Evolutionary conservation across 1,284 basidiomycete species (phyloP), one percentile per base, ranked within the genome.

Genomic region (Cutaneotrichosporon curvatum): DNA sequence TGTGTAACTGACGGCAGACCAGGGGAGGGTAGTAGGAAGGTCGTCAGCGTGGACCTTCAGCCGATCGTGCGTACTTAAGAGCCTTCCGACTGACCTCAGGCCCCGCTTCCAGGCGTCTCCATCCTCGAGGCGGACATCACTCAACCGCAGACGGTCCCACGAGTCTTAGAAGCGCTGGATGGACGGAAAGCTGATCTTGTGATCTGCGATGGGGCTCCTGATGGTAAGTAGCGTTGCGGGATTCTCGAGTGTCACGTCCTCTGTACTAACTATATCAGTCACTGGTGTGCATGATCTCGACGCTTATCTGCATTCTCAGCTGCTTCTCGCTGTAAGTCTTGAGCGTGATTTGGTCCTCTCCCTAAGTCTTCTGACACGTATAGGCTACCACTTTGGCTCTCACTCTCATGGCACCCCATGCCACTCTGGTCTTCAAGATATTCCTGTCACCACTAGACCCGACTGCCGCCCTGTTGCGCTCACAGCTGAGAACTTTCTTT

Each of bases 181-280:
- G 75, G 74, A 4, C 61, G 71, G 7, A 68, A 73, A 43, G 76
- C 77, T 0, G 74, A 79, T 47, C 62, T 80, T 31, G 76, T 79
- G 22, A 74, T 80, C 2, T 80, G 78, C 53, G 78, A 80, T 51
- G 78, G 78, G 9, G 78, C 78, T 15, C 78, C 78, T 3, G 78
- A 80, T 58, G 74, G 74, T 73, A 18, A 47, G 68, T 60, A 16
- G 9, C 19, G 16, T 28, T 21, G 12, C 25, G 25, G 9, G 32
- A 34, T 9, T 9, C 8, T 15, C 8, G 15, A n/a, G 14, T 34
- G n/a, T n/a, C n/a, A n/a, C n/a, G n/a, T n/a, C n/a, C n/a, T n/a
- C n/a, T n/a, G n/a, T n/a, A n/a, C n/a, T n/a, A n/a, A n/a, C 7
- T 9, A 15, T 7, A 34, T 7, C 49, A 76, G 78, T 80, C 10